phyloP scores from a whole-genome alignment of 345 rosid genomes.

The Camelina sativa region DNA sequence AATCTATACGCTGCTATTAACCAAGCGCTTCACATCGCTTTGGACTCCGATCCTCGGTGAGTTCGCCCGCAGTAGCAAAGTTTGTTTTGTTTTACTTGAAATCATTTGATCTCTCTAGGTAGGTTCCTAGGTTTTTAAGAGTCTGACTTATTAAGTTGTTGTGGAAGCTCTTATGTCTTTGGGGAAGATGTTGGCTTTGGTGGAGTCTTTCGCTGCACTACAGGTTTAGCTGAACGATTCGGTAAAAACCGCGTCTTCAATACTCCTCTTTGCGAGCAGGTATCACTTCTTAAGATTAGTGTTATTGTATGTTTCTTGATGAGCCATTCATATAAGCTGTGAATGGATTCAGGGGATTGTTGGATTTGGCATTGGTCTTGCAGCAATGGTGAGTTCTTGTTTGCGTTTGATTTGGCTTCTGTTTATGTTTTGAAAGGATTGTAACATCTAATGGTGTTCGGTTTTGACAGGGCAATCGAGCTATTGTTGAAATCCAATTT shows the following conservation, averaged over 20 bases:
- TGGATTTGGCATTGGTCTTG: constrained; percentile 92
- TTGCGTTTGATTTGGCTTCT: neutral
- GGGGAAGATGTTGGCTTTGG: constrained; percentile 98
- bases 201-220: constrained; percentile 90
- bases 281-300: constrained; percentile 31
- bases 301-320: neutral
- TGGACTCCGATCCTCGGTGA: constrained; percentile 65
- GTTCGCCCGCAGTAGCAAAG: neutral
- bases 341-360: constrained; percentile 70
- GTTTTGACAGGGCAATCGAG: constrained; percentile 68
- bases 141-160: constrained; percentile 24
- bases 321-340: constrained; percentile 27
- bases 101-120: constrained; percentile 18
- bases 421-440: constrained; percentile 4
- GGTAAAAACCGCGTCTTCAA: constrained; percentile 86
- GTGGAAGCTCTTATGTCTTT: constrained; percentile 70
- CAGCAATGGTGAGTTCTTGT: constrained; percentile 75
- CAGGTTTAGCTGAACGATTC: constrained; percentile 77
- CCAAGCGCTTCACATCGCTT: constrained; percentile 62
- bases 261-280: constrained; percentile 97
- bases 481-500: constrained; percentile 87
- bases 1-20: constrained; percentile 58
- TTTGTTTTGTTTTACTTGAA: constrained; percentile 3
- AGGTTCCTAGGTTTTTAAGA: no score
- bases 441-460: constrained; percentile 15